A percentile compares a stretch with the other conserved stretches of the same genome.
phyloP scores from a whole-genome alignment of 305 asterid genomes.

The Fraxinus nigra region DNA sequence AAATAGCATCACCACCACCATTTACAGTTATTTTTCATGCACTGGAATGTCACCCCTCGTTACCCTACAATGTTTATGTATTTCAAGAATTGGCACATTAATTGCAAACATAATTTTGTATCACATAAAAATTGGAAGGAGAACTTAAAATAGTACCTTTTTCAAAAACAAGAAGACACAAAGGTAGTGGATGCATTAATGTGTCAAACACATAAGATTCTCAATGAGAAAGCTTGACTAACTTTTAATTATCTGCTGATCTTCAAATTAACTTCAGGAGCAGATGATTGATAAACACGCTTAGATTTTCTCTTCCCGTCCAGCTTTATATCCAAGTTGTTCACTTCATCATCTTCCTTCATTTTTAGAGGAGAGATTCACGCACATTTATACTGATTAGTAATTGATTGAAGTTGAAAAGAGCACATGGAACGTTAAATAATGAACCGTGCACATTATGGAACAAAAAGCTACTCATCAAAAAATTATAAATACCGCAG shows the following conservation, averaged over 20 bases:
- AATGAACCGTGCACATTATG: neutral
- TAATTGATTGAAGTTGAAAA: neutral
- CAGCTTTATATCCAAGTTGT: conserved; percentile 78
- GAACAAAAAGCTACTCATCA: neutral
- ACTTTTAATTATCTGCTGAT: conserved; percentile 95
- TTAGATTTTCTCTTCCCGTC: conserved; percentile 55
- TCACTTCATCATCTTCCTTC: conserved; percentile 92
- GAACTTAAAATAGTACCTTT: neutral
- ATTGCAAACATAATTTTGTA: no score
- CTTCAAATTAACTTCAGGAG: conserved; percentile 89
- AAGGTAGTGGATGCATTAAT: neutral
- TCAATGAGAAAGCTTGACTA: conserved; percentile 46
- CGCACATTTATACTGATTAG: neutral
- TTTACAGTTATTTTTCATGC: neutral
- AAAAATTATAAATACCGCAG: neutral
- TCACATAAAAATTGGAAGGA: no score
- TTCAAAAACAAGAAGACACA: neutral
- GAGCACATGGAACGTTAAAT: neutral
- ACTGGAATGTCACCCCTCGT: no score
- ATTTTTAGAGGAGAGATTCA: conserved; percentile 72
- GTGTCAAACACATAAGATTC: neutral
- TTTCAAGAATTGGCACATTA: no score
- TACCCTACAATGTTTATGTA: no score
- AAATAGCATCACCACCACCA: neutral
- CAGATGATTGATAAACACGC: conserved; percentile 61